Conservation (phyloP, 2,329 filamentous ascomycete species). For the Venturia oleaginea region DNA sequence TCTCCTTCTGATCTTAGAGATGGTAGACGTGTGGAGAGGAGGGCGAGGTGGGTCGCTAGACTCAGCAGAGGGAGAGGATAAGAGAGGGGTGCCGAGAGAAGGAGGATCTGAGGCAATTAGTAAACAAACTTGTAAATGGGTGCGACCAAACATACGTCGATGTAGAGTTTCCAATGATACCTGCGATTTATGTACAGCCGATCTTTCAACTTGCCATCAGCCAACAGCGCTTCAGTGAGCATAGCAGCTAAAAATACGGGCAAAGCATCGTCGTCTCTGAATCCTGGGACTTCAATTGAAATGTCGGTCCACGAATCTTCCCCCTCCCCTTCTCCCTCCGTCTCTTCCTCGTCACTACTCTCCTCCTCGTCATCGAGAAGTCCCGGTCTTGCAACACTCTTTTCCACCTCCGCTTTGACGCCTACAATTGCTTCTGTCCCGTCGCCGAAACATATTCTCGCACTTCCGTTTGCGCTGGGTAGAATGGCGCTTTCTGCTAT, state of each 20-base stretch:
- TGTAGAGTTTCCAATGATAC: conserved; percentile 94
- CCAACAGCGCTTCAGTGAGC: conserved; percentile 77
- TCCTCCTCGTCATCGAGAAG: conserved; percentile 20
- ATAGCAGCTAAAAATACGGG: conserved; percentile 83
- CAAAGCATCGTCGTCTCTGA: conserved; percentile 81
- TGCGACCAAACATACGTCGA: conserved; percentile 73
- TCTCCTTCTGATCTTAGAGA: conserved; percentile 79
- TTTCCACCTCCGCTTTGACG: conserved; percentile 89
- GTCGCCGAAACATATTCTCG: conserved; percentile 87
- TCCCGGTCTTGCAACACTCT: conserved; percentile 22
- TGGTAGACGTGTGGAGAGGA: conserved; percentile 78
- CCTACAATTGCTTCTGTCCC: conserved; percentile 94
- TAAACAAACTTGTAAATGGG: too few relatives aligned
- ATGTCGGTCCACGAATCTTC: conserved; percentile 77
- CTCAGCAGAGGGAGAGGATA: conserved; percentile 91
- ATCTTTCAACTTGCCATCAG: conserved; percentile 56
- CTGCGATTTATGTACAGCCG: conserved; percentile 78
- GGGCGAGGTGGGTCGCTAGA: conserved; percentile 84
- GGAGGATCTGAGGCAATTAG: too few relatives aligned
- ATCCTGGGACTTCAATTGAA: conserved; percentile 82
- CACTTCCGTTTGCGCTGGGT: conserved; percentile 82
- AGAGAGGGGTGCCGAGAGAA: conserved; percentile 86
- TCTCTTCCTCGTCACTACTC: conserved; percentile 32
- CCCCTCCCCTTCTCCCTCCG: conserved; percentile 26
- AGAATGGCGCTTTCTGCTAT: conserved; percentile 85